Base-by-base conservation (phyloP, 352 stramenopile genomes). In the Thalassiosira exigua region DNA sequence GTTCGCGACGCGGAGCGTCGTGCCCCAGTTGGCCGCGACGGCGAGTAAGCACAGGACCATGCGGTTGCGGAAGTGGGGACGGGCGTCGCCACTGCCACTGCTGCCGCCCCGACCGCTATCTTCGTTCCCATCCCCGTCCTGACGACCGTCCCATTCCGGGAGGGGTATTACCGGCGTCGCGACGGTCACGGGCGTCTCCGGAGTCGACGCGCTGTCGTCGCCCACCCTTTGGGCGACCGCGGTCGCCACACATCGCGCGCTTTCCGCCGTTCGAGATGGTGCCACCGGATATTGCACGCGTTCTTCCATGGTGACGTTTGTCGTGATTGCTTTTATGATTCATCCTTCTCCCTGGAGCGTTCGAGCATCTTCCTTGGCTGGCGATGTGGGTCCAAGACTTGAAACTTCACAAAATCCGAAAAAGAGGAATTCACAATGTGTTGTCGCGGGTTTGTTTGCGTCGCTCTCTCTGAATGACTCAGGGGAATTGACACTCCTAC, bases 31-130 rank as follows among this genome's bases (percentile, higher is more conserved):
- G 30, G 62, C 57, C 26, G 57, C 61, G 7, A 82, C 59, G 4
- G 74, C 74, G 21, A 82, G 22, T 0, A 79, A 1, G 26, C 67
- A 75, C 24, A 82, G 1, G 12, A 82, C 3, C 74, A 82, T 78
- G 22, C 74, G 50, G 67, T 82, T 79, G 60, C 60, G 36, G 54
- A 82, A 79, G 61, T 79, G 33, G n/a, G 26, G 66, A 14, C 36
- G 54, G 36, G 7, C 14, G 14, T 44, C 14, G 36, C 36, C 36
- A 7, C 14, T 44, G 7, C 36, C 14, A 14, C 7, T 14, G 36
- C 36, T 44, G 14, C 14, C 14, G 36, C 36, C 36, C 36, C 14
- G 7, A 7, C 36, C 14, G 36, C 7, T 14, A 14, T 44, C 36
- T 7, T 44, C 7, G 7, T 44, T 7, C 36, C 36, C 7, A 7